phyloP scores from a whole-genome alignment of 768 basidiomycete genomes.

The Leucosporidium creatinivorum region DNA sequence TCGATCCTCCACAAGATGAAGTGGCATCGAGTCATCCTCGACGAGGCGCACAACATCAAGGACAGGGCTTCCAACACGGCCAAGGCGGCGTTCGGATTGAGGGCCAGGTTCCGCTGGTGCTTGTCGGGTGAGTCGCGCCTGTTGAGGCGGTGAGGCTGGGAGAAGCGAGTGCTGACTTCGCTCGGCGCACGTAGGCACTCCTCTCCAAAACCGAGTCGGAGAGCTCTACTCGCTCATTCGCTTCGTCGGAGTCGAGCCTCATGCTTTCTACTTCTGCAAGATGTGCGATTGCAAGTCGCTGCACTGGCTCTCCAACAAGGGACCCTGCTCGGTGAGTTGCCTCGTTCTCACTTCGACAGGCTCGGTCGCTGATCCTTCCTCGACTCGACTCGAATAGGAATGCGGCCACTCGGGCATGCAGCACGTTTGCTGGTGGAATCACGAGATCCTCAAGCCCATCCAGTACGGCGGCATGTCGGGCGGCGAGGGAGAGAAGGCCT shows the following conservation, averaged over 20 bases:
- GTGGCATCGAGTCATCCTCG: conserved; percentile 72
- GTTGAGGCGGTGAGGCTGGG: not conserved
- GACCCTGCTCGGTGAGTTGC: conserved; percentile 57
- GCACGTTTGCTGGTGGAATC: conserved; percentile 89
- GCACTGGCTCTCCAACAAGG: conserved; percentile 79
- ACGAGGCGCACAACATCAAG: conserved; percentile 87
- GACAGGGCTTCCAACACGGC: conserved; percentile 90
- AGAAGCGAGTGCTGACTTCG: not conserved
- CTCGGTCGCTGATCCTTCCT: not conserved
- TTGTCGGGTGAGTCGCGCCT: conserved; percentile 50
- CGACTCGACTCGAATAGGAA: conserved; percentile 8
- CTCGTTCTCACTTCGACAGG: not conserved
- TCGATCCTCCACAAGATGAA: conserved; percentile 74
- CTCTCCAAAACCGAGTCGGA: conserved; percentile 86
- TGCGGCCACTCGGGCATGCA: conserved; percentile 46
- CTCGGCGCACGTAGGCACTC: conserved; percentile 56
- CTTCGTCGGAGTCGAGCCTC: conserved; percentile 84
- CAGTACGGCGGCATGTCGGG: conserved; percentile 64
- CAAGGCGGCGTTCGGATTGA: conserved; percentile 87
- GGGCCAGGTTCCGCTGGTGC: conserved; percentile 81
- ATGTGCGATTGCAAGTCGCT: conserved; percentile 86
- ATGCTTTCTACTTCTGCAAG: conserved; percentile 90
- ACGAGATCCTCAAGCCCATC: conserved; percentile 91
- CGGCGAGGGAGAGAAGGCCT: conserved; percentile 70
- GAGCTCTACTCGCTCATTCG: conserved; percentile 73